Percentiles rank a stretch among this genome's conserved stretches.
These are phyloP conservation scores for Sclerotinia subarctica DNA, from an alignment of 2,329 filamentous ascomycete species.

Conservation along the genomic window DNA sequence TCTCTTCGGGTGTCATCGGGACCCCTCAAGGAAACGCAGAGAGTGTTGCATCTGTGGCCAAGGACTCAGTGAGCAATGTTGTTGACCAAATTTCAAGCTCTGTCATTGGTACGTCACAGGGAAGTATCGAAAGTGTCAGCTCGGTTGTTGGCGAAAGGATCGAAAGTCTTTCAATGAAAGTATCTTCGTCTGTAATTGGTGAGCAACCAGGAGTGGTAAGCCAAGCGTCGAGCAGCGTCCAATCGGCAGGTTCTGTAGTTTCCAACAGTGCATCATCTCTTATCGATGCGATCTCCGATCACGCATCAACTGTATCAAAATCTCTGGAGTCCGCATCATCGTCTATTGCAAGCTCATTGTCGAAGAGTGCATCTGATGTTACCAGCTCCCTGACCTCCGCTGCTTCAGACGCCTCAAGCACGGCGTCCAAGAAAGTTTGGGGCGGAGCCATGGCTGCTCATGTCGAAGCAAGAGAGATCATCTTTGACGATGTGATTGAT, in stretches of 20 bases:
- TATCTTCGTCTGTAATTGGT: constrained; percentile 31
- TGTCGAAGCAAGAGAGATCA: constrained; percentile 50
- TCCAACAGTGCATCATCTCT: constrained; percentile 31
- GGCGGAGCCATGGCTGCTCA: constrained; percentile 39
- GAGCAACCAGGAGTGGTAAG: constrained; percentile 30
- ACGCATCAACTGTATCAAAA: constrained; percentile 28
- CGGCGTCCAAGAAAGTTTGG: constrained; percentile 50
- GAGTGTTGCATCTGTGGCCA: constrained; percentile 39
- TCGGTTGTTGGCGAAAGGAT: constrained; percentile 30
- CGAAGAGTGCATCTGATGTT: constrained; percentile 35
- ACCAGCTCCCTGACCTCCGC: constrained; percentile 32
- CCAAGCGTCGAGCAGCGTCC: constrained; percentile 35
- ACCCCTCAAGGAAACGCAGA: constrained; percentile 36
- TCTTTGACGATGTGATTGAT: constrained; percentile 46
- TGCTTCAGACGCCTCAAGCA: constrained; percentile 31
- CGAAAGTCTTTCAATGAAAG: constrained; percentile 31
- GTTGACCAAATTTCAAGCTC: constrained; percentile 35
- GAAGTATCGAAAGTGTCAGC: constrained; percentile 32
- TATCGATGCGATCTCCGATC: constrained; percentile 24
- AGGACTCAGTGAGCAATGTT: constrained; percentile 32
- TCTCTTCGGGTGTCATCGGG: constrained; percentile 31
- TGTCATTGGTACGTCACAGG: constrained; percentile 32
- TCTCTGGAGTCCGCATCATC: constrained; percentile 34
- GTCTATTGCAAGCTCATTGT: constrained; percentile 38
- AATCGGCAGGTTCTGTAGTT: constrained; percentile 31